phyloP scores from a whole-genome alignment of 2,329 filamentous ascomycete genomes.

The Lasiodiplodia theobromae region DNA sequence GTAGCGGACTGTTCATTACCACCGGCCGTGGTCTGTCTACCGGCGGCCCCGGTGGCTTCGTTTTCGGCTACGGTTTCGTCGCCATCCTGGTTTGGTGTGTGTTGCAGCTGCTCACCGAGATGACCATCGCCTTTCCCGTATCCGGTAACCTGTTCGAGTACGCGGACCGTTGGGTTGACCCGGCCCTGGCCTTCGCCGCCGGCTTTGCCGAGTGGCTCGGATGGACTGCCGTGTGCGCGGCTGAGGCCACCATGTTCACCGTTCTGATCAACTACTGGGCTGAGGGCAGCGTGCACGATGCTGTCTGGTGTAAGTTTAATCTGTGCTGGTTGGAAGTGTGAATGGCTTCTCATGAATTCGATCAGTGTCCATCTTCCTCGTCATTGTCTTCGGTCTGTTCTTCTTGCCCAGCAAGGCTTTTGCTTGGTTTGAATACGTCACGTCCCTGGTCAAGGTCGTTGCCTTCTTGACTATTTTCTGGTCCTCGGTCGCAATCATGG shows the following conservation, averaged over 20 bases:
- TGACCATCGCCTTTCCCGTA: constrained; percentile 48
- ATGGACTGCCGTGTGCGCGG: constrained; percentile 36
- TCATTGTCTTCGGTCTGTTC: constrained; percentile 28
- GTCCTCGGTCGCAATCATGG: constrained; percentile 42
- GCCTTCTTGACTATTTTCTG: constrained; percentile 45
- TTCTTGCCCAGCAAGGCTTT: constrained; percentile 41
- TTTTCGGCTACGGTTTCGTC: constrained; percentile 43
- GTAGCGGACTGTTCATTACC: constrained; percentile 43
- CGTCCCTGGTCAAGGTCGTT: constrained; percentile 42
- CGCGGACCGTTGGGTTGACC: constrained; percentile 48
- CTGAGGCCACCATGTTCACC: constrained; percentile 36
- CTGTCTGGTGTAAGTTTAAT: constrained; percentile 26
- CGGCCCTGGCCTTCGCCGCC: constrained; percentile 48
- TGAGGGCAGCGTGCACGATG: constrained; percentile 15
- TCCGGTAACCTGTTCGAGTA: constrained; percentile 50
- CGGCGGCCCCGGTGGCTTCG: constrained; percentile 36
- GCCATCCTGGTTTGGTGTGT: constrained; percentile 43
- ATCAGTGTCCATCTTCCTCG: constrained; percentile 31
- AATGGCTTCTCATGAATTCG: background rate
- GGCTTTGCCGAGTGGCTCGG: constrained; percentile 45
- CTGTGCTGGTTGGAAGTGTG: background rate
- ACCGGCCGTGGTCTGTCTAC: constrained; percentile 38
- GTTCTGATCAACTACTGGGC: constrained; percentile 33
- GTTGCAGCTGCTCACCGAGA: constrained; percentile 44
- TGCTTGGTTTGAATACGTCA: constrained; percentile 40